Base-by-base conservation (phyloP, 1,284 basidiomycete species). In the Inonotus obliquus region DNA sequence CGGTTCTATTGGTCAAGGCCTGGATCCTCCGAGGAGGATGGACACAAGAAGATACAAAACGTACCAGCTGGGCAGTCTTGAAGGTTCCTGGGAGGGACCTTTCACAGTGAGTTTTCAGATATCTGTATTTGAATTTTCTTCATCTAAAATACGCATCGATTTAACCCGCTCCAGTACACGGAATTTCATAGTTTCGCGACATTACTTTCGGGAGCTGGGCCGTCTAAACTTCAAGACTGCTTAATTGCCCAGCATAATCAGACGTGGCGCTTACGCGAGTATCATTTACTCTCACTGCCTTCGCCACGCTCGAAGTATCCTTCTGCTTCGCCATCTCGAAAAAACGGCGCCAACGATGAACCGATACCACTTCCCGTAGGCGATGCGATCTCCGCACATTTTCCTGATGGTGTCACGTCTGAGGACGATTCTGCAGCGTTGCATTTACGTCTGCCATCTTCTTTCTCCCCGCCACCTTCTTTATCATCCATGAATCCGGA, bases 11-110 rank as follows among this genome's bases (percentile, higher is more conserved):
- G 27, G 87, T 86, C 66, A 74, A 71, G 27, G 3, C 17, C 2
- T 1, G 51, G n/a, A 9, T 4, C 27, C 17, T 17, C 10, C 14
- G 7, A 35, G 51, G 14, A n/a, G 27, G 1, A 29, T 10, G 17
- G 19, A 35, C 2, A 52, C 25, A 35, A 9, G 51, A 35, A 52
- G n/a, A 13, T 59, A 59, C 47, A 38, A 35, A 25, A 21, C 47
- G 13, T 52, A 51, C 23, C 25, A 38, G 32, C 80, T 83, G 1
- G 87, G 88, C 51, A 89, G 85, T 62, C 70, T 89, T 52, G 84
- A 89, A 65, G 89, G 89, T 4, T 74, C 83, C 14, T 91, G 89
- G 89, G 89, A 91, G 71, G 89, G 89, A 0, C 69, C 83, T 25
- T 91, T 91, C 67, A 86, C 83, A 9, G 88, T 89, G 67, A 65